Conservation (phyloP, 768 basidiomycete genomes). For the Aureoboletus auriporus region DNA sequence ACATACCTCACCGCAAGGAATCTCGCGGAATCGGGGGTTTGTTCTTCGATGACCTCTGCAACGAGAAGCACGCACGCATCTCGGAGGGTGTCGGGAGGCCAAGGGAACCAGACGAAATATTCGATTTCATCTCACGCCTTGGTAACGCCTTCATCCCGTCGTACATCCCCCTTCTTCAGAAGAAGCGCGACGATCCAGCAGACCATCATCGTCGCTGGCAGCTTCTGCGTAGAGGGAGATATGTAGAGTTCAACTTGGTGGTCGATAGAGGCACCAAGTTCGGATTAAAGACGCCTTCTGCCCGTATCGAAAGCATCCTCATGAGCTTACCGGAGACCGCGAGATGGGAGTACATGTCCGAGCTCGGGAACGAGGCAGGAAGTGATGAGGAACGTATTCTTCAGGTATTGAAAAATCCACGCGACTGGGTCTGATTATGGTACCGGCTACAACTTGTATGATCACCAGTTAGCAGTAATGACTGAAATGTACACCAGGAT, state of each 20-base stretch:
- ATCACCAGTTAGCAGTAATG: too few relatives aligned
- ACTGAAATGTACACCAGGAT: too few relatives aligned
- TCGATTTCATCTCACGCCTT: conserved; percentile 65
- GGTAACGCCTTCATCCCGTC: conserved; percentile 85
- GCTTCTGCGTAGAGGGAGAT: conserved; percentile 82
- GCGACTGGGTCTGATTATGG: conserved; percentile 49
- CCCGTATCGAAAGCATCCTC: conserved; percentile 83
- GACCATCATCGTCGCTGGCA: conserved; percentile 87
- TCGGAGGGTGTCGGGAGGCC: conserved; percentile 44
- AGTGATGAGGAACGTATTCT: conserved; percentile 66
- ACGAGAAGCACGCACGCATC: conserved; percentile 62
- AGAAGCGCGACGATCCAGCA: conserved; percentile 54
- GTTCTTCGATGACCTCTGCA: conserved; percentile 92
- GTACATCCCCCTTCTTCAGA: conserved; percentile 81
- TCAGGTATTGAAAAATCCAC: conserved; percentile 56
- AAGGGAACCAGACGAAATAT: conserved; percentile 62
- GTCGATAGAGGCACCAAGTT: conserved; percentile 88
- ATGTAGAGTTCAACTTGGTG: conserved; percentile 93
- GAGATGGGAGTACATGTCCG: conserved; percentile 86
- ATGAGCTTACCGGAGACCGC: conserved; percentile 88
- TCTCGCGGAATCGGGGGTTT: conserved; percentile 88
- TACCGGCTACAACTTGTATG: too few relatives aligned
- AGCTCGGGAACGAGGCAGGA: conserved; percentile 58
- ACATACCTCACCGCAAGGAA: conserved; percentile 83
- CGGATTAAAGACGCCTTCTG: conserved; percentile 78